Percentiles rank a stretch among this genome's conserved stretches.
These are phyloP conservation scores for Daldinia concentrica DNA, from an alignment of 495 filamentous ascomycete species.

Conservation along the genomic window DNA sequence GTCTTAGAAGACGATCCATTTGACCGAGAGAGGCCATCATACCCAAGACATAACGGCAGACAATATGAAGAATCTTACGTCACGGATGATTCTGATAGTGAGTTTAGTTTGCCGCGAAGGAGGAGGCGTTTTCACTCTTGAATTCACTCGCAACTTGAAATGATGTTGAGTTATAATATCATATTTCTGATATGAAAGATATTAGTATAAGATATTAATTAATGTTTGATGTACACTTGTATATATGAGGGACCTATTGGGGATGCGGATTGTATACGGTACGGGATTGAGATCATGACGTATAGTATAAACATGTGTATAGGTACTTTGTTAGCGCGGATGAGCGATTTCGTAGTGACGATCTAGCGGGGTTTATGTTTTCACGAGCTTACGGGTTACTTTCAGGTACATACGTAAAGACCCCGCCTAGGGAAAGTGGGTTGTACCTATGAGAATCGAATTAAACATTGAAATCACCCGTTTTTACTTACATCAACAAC, in stretches of 20 bases:
- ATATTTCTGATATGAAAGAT: neutral
- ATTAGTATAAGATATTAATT: neutral
- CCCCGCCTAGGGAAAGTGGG: conserved; percentile 12
- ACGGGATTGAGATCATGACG: neutral
- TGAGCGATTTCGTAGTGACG: conserved; percentile 29
- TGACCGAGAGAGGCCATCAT: conserved; percentile 3
- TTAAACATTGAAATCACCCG: conserved; percentile 21
- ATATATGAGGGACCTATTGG: neutral
- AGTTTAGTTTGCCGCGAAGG: conserved; percentile 11
- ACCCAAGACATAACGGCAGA: conserved; percentile 7
- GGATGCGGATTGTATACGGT: neutral
- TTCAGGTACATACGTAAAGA: conserved; percentile 10
- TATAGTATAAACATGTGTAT: neutral
- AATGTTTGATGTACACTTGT: too few relatives aligned
- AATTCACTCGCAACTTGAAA: neutral
- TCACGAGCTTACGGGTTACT: neutral
- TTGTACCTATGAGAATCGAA: conserved; percentile 24
- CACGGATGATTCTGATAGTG: conserved; percentile 25
- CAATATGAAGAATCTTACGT: conserved; percentile 17
- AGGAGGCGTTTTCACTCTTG: conserved; percentile 5
- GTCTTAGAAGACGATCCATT: conserved; percentile 36
- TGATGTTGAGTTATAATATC: neutral
- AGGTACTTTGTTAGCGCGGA: conserved; percentile 6
- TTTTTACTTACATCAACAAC: conserved; percentile 8
- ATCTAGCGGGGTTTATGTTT: conserved; percentile 29